These are phyloP conservation scores for Aleurites moluccanus DNA, from an alignment of 441 rosid genomes.

Conservation along the genomic window DNA sequence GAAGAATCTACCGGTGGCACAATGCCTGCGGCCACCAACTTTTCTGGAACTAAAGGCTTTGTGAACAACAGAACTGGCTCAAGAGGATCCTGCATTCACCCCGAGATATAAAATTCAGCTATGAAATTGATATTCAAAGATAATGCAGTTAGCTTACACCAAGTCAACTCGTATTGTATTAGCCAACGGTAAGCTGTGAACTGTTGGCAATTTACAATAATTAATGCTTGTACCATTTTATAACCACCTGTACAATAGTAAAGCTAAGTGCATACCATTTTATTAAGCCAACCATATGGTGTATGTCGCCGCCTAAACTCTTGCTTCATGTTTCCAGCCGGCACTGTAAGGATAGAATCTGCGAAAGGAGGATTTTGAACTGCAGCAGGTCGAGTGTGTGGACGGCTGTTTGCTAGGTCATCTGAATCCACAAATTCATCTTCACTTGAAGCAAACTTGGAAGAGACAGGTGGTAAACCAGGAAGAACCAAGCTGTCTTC, in stretches of 20 bases:
- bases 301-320: conserved; percentile 66
- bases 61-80: conserved; percentile 90
- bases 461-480: conserved; percentile 56
- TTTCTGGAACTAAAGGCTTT: conserved; percentile 87
- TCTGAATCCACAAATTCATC: conserved; percentile 91
- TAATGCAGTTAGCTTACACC: neutral
- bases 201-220: neutral
- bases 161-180: neutral
- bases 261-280: conserved; percentile 47
- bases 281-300: conserved; percentile 81
- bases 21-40: conserved; percentile 80
- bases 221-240: neutral
- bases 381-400: conserved; percentile 47
- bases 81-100: conserved; percentile 69
- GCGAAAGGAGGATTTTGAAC: conserved; percentile 49
- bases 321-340: conserved; percentile 56
- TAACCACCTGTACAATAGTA: neutral
- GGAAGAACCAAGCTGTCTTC: conserved; percentile 73
- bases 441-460: conserved; percentile 82
- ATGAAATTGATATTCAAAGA: conserved; percentile 3
- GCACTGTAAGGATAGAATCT: conserved; percentile 46
- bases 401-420: conserved; percentile 59
- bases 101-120: neutral
- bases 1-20: conserved; percentile 59
- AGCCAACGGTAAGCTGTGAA: too few species aligned